Evolutionary conservation across 1,139 yeast genomes (phyloP).

Genomic region (Eremothecium sinecaudum): DNA sequence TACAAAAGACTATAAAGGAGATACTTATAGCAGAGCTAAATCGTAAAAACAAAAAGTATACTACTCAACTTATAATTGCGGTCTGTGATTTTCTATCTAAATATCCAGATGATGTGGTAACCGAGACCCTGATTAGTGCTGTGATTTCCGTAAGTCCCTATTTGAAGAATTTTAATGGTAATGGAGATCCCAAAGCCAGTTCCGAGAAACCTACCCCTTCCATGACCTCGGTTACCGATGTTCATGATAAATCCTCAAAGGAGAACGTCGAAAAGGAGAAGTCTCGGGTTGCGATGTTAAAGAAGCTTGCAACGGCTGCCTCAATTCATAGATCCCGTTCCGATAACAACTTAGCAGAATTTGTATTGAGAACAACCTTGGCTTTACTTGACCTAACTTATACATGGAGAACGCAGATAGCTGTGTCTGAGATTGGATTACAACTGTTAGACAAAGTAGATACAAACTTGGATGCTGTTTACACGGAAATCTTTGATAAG

Average conservation of each 20-base stretch:
- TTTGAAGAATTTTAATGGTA: conserved; percentile 24
- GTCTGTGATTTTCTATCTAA: conserved; percentile 41
- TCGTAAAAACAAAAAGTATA: conserved; percentile 60
- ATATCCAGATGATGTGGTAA: conserved; percentile 36
- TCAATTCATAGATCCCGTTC: conserved; percentile 14
- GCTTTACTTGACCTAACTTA: conserved; percentile 35
- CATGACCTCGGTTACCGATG: conserved; percentile 18
- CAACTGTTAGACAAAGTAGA: conserved; percentile 15
- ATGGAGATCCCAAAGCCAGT: conserved; percentile 11
- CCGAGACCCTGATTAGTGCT: conserved; percentile 30
- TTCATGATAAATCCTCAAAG: conserved; percentile 31
- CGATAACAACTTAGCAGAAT: conserved; percentile 13
- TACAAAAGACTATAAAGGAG: conserved; percentile 34
- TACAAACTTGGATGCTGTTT: conserved; percentile 9
- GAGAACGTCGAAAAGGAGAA: conserved; percentile 35
- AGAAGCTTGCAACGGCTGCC: conserved; percentile 23
- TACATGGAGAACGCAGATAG: conserved; percentile 54
- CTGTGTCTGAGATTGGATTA: conserved; percentile 35
- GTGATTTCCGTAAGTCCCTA: conserved; percentile 20
- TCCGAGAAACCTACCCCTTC: conserved; percentile 13
- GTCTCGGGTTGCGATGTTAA: conserved; percentile 30
- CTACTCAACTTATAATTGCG: conserved; percentile 41
- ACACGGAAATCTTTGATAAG: conserved; percentile 11
- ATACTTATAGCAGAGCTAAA: conserved; percentile 52
- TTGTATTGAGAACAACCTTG: conserved; percentile 18